Evolutionary conservation across 345 rosid species (phyloP).

Genomic region (Garcia nutans): DNA sequence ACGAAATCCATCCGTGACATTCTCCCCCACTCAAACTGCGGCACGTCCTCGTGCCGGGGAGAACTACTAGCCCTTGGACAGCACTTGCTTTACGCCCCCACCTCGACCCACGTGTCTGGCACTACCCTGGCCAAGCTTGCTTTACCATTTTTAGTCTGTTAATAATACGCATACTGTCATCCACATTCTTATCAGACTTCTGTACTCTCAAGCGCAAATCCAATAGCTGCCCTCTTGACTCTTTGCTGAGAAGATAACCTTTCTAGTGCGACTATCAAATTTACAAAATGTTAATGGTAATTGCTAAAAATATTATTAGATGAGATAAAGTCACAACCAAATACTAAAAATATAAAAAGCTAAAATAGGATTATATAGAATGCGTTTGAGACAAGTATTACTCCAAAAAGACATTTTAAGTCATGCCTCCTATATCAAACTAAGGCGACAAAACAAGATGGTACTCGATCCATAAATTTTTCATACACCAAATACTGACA

Average conservation of each 20-base stretch:
- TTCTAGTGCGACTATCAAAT: conserved; percentile 70
- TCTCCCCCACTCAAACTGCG: too few species aligned
- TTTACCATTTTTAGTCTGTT: conserved; percentile 73
- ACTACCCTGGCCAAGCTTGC: too few species aligned
- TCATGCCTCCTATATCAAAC: background rate
- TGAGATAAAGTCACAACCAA: background rate
- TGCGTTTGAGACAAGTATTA: background rate
- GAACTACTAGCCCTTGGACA: too few species aligned
- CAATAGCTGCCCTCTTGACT: conserved; percentile 52
- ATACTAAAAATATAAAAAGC: background rate
- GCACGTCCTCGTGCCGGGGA: too few species aligned
- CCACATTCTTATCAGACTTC: conserved; percentile 71
- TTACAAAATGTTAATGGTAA: conserved; percentile 6
- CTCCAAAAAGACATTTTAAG: background rate
- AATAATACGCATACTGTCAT: conserved; percentile 73
- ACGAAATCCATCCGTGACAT: too few species aligned
- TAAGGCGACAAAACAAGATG: background rate
- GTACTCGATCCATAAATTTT: background rate
- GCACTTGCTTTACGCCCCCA: too few species aligned
- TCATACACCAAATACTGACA: background rate
- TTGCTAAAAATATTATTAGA: background rate
- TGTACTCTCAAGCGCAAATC: conserved; percentile 66
- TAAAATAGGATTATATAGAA: background rate
- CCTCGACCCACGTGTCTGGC: too few species aligned
- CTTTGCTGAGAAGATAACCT: conserved; percentile 73